Base-by-base conservation (phyloP, 371 early-diverging fungal genomes). In the Blastocladiella emersonii region DNA sequence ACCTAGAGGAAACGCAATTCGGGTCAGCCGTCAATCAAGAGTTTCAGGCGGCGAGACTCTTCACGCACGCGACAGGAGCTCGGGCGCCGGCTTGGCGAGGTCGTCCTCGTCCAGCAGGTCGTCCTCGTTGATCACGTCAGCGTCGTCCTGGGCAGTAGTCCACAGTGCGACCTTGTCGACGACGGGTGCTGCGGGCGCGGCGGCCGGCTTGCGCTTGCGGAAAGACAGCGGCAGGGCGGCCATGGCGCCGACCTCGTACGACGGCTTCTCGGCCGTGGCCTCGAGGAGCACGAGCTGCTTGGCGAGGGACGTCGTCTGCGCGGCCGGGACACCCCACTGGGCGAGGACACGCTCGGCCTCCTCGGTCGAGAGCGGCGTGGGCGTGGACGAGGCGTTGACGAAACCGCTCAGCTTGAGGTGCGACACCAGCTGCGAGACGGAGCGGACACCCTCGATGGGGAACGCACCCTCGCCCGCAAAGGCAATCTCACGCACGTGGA, bases 71-170 rank as follows among this genome's bases (percentile, higher is more conserved):
- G 76, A 70, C n/a, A 90, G 76, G 49, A 81, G 76, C 32, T 75
- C 85, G 55, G 76, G 78, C 44, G 71, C 73, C 27, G 95, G 95
- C 65, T 87, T 86, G 32, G 81, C 72, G 61, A 84, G 72, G 73
- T 95, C 96, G 5, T 79, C 83, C 57, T 91, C 96, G 63, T 90
- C 91, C 70, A 97, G 74, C 37, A 97, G 76, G 6, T 74, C 77
- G 64, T 93, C 92, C 67, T 93, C 95, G 67, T 95, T 90, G 63
- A 87, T 87, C 34, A 93, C 72, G 62, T 85, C 87, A 8, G 66
- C 75, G 51, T 71, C 73, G 56, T 78, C 83, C 34, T 73, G 79
- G 27, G 82, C 83, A 34, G 45, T 7, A 6, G 57, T 34, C 41
- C 57, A 27, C 8, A 19, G 30, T 1, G n/a, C 10, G 5, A 19